Percentiles rank a stretch among this genome's conserved stretches.
phyloP scores from a whole-genome alignment of 2,329 filamentous ascomycete species.

The Cordyceps tenuipes region DNA sequence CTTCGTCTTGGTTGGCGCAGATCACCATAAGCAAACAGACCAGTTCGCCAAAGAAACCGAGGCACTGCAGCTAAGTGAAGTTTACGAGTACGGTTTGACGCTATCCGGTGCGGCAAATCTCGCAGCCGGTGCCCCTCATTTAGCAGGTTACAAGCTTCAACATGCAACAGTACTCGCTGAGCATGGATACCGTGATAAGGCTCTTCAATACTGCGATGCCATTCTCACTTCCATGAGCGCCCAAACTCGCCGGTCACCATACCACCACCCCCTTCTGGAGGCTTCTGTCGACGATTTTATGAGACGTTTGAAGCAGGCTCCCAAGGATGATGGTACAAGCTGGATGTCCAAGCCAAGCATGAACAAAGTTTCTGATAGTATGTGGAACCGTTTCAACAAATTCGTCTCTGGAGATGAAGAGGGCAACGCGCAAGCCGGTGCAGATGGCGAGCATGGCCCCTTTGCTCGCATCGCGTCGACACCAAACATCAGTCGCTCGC shows the following conservation, averaged over 20 bases:
- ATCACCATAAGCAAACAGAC: constrained; percentile 63
- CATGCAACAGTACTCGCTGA: constrained; percentile 81
- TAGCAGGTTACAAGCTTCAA: constrained; percentile 85
- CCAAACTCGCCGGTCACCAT: constrained; percentile 75
- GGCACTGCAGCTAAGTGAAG: constrained; percentile 85
- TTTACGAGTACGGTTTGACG: constrained; percentile 84
- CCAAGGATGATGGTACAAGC: constrained; percentile 70
- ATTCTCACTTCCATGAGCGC: constrained; percentile 69
- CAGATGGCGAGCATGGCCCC: constrained; percentile 59
- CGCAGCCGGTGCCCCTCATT: constrained; percentile 60
- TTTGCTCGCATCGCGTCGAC: constrained; percentile 75
- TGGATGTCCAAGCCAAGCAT: constrained; percentile 95
- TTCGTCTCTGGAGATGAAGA: constrained; percentile 90
- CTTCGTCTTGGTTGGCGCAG: constrained; percentile 77
- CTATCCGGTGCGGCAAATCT: constrained; percentile 49
- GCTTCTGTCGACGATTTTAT: constrained; percentile 73
- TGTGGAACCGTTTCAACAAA: constrained; percentile 91
- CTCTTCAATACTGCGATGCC: constrained; percentile 83
- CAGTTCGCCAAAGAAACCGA: constrained; percentile 75
- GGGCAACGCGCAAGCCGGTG: constrained; percentile 51
- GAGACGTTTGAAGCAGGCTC: constrained; percentile 75
- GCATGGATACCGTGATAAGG: constrained; percentile 71
- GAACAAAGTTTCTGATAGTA: constrained; percentile 85
- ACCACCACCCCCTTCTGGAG: constrained; percentile 72
- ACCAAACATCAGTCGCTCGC: constrained; percentile 64